These are phyloP conservation scores for Limonium bicolor DNA, from an alignment of 148 eudicot species.

Conservation along the genomic window DNA sequence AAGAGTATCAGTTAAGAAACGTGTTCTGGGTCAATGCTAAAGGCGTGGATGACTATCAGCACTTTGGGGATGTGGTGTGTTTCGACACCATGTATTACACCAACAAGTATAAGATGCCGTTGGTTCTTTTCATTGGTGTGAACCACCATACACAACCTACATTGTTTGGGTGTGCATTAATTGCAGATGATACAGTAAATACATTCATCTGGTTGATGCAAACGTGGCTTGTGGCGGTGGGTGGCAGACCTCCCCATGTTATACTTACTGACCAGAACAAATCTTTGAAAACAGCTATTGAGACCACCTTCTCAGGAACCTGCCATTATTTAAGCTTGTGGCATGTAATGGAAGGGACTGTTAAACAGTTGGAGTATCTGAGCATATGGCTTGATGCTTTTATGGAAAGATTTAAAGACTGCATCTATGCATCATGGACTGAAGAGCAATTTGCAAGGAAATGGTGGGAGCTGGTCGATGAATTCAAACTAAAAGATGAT, in stretches of 20 bases:
- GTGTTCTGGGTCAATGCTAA: constrained; percentile 58
- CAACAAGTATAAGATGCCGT: constrained; percentile 38
- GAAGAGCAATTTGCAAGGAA: constrained; percentile 43
- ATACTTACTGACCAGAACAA: constrained; percentile 38
- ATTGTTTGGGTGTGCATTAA: constrained; percentile 46
- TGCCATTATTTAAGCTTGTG: constrained; percentile 43
- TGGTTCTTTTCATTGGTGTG: constrained; percentile 49
- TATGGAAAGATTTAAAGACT: constrained; percentile 28
- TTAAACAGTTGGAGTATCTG: constrained; percentile 25
- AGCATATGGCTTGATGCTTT: constrained; percentile 33
- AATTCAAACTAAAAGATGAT: constrained; percentile 30
- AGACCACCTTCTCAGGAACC: constrained; percentile 22
- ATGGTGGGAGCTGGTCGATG: constrained; percentile 45
- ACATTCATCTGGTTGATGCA: constrained; percentile 47
- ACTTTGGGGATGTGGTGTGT: constrained; percentile 50
- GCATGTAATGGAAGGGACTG: constrained; percentile 36
- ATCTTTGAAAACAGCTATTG: constrained; percentile 31
- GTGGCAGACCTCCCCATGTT: constrained; percentile 37
- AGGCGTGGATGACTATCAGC: constrained; percentile 38
- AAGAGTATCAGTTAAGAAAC: constrained; percentile 53
- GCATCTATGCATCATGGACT: constrained; percentile 41
- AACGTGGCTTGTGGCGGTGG: constrained; percentile 48
- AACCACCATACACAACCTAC: constrained; percentile 54
- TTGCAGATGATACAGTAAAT: constrained; percentile 39
- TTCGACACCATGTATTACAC: constrained; percentile 39